Evolutionary conservation across 176 grass and related monocot genomes (phyloP).

Genomic region (bread wheat (Triticum aestivum)): DNA sequence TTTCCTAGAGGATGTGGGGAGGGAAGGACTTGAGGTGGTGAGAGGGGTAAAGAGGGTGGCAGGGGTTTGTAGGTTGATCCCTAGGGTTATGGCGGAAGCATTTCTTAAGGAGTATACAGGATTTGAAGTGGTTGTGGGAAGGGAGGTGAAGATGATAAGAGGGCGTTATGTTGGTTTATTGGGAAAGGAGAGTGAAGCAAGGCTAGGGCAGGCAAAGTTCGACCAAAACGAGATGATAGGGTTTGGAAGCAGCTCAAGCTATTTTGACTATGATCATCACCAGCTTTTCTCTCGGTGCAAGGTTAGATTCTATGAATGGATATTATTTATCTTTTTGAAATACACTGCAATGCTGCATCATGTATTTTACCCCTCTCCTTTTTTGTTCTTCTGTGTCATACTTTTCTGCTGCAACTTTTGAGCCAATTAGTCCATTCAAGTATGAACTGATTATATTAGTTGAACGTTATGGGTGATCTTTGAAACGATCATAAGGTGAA

Average conservation of each 20-base stretch:
- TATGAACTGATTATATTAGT: not conserved
- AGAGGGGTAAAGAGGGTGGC: constrained; percentile 31
- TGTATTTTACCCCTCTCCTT: not conserved
- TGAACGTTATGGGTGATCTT: not conserved
- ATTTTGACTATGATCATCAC: constrained; percentile 25
- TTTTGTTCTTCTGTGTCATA: not conserved
- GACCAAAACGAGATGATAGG: constrained; percentile 39
- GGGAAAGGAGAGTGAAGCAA: constrained; percentile 25
- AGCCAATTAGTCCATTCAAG: not conserved
- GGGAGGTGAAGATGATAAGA: constrained; percentile 57
- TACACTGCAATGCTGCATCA: not conserved
- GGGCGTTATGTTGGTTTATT: constrained; percentile 64
- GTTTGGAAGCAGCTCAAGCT: constrained; percentile 52
- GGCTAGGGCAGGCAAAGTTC: not conserved
- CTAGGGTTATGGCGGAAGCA: constrained; percentile 63
- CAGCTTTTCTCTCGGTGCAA: constrained; percentile 54
- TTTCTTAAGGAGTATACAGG: constrained; percentile 69
- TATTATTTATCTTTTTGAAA: constrained; percentile 2
- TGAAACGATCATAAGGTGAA: not conserved
- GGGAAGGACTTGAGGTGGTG: constrained; percentile 56
- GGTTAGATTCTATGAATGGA: constrained; percentile 39
- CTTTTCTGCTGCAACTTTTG: not conserved
- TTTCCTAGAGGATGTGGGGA: constrained; percentile 70
- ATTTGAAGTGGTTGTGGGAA: constrained; percentile 57
- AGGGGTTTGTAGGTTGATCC: constrained; percentile 55